Evolutionary conservation across 305 asterid species (phyloP).

Genomic region (Fraxinus xanthoxyloides): DNA sequence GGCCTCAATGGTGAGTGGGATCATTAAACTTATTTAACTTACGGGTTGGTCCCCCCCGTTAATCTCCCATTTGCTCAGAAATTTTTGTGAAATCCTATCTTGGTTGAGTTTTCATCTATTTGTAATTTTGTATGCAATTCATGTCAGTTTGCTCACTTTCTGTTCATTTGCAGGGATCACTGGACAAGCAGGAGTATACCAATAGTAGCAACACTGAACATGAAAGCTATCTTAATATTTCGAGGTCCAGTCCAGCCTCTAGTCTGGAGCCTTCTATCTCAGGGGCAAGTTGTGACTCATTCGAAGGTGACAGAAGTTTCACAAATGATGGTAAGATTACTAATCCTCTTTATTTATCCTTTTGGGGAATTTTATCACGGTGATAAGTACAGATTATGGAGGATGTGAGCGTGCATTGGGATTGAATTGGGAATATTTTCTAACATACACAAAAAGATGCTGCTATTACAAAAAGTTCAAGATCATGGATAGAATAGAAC

Average conservation of each 20-base stretch:
- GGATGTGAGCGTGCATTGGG: neutral
- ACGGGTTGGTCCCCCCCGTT: neutral
- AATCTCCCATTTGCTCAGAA: neutral
- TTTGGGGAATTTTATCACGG: conserved; percentile 1
- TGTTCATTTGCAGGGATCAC: conserved; percentile 43
- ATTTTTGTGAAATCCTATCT: neutral
- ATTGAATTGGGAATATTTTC: neutral
- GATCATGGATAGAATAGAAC: neutral
- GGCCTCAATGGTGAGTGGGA: neutral
- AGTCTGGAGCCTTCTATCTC: conserved; percentile 60
- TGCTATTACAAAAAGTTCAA: neutral
- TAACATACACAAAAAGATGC: neutral
- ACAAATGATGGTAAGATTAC: conserved; percentile 47
- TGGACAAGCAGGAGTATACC: conserved; percentile 34
- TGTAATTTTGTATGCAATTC: neutral
- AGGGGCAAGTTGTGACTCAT: conserved; percentile 56
- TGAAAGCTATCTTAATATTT: conserved; percentile 37
- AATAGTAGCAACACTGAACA: conserved; percentile 27
- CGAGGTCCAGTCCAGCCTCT: conserved; percentile 43
- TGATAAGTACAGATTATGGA: neutral
- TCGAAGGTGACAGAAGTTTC: conserved; percentile 46
- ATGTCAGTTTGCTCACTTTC: conserved; percentile 3
- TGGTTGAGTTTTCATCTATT: neutral
- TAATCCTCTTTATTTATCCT: conserved; percentile 10
- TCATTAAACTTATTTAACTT: neutral